Base-by-base conservation (phyloP, 164 flowering plant species). In the Kingdonia uniflora region DNA sequence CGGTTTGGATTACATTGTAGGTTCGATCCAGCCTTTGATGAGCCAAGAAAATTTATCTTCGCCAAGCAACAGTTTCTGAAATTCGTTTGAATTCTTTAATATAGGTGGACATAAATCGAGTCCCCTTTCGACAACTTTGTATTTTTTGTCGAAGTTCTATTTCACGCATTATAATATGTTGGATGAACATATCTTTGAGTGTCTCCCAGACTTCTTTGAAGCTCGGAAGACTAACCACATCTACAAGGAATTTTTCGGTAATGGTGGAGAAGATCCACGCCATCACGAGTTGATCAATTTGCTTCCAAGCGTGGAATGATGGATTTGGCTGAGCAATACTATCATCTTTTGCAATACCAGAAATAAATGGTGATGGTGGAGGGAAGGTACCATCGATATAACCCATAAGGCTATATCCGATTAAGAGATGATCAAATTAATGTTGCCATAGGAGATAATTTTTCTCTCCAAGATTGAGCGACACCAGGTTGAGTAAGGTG, bases 161-260 rank as follows among this genome's bases (percentile, higher is more conserved):
- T 17, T 44, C 48, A 16, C 48, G 21, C 48, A 44, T 44, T 19
- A 15, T 41, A 14, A 5, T 41, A 1, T 41, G 44, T 16, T 41
- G 16, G 1, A 41, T 41, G 1, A 41, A 41, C 16, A 41, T 2
- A 14, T 41, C 44, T 0, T 1, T 41, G 44, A 41, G 48, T 44
- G 48, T 44, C 0, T 44, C 48, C 21, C 48, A 44, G 11, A 44
- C 48, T 44, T 44, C 20, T 44, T 44, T 44, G 48, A 17, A 44
- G 21, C 23, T 44, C 17, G 48, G 19, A 15, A n/a, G 20, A 11
- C 48, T 6, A 5, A 44, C 48, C 1, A 44, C 48, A 15, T 44
- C 21, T 16, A 0, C 21, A 15, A 44, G 21, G 15, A n/a, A 16
- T 8, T 16, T 19, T 19, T 8, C 19, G 2, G 11, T 19, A 44